Evolutionary conservation across 305 asterid genomes (phyloP).

Genomic region (Euphrasia arctica): DNA sequence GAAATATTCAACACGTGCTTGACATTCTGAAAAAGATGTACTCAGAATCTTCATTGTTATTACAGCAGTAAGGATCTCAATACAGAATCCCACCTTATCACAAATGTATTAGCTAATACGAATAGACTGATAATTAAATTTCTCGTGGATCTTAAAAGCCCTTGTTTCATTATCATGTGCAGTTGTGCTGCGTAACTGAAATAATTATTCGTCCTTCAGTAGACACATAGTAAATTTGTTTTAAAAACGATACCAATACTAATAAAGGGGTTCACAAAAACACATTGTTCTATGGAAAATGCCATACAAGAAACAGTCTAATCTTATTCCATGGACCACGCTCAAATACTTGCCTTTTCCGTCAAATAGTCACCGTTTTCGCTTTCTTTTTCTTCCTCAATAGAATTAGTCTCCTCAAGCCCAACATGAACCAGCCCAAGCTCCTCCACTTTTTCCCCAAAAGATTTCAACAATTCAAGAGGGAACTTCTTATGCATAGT

Average conservation of each 20-base stretch:
- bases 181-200: too few species aligned
- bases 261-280: too few species aligned
- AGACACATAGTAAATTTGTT: too few species aligned
- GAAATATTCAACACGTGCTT: background rate
- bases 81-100: background rate
- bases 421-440: constrained; percentile 49
- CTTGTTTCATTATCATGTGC: too few species aligned
- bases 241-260: too few species aligned
- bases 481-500: constrained; percentile 65
- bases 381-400: constrained; percentile 5
- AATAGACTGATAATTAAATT: background rate
- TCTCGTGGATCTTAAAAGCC: too few species aligned
- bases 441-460: constrained; percentile 52
- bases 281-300: constrained; percentile 10
- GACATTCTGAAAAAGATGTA: background rate
- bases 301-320: constrained; percentile 16
- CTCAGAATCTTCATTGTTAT: background rate
- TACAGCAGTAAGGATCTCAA: too few species aligned
- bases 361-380: constrained; percentile 18
- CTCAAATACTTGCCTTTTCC: constrained; percentile 32
- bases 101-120: background rate
- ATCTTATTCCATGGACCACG: constrained; percentile 12
- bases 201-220: too few species aligned
- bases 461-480: constrained; percentile 49
- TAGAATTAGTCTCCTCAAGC: constrained; percentile 21